phyloP scores from a whole-genome alignment of 116 monocot species.

The Iris pallida region DNA sequence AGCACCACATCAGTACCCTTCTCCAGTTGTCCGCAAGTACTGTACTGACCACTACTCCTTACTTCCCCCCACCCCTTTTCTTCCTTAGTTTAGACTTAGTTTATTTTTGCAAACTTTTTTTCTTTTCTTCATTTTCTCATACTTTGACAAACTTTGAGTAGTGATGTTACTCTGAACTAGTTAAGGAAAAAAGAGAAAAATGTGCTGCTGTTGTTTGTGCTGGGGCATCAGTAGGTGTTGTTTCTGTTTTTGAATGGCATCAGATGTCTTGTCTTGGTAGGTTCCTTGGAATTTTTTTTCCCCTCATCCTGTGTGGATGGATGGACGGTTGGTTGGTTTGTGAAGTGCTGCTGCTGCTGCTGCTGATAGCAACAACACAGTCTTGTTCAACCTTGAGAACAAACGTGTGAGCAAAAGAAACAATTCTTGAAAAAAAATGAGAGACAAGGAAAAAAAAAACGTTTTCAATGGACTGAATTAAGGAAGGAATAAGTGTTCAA shows the following conservation, averaged over 20 bases:
- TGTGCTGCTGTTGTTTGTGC: background rate
- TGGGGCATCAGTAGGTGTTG: background rate
- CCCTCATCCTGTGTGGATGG: too few species aligned
- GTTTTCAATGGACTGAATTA: too few species aligned
- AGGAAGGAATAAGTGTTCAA: too few species aligned
- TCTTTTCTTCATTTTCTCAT: background rate
- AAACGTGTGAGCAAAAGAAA: conserved; percentile 5
- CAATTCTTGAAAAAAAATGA: background rate
- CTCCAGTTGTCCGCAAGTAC: conserved; percentile 6
- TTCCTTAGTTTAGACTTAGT: background rate
- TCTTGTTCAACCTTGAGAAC: too few species aligned
- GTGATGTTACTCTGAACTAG: too few species aligned
- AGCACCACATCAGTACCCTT: conserved; percentile 21
- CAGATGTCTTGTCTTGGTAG: background rate
- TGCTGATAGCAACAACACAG: too few species aligned
- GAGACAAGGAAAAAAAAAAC: background rate
- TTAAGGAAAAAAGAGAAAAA: too few species aligned
- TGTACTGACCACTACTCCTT: conserved; percentile 36
- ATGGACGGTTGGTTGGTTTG: too few species aligned
- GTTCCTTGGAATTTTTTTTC: too few species aligned
- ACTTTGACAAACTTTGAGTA: background rate
- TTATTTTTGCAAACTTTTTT: background rate
- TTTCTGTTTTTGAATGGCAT: background rate
- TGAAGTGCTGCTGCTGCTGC: too few species aligned
- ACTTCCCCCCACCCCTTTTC: too few species aligned